Evolutionary conservation across 2,329 filamentous ascomycete genomes (phyloP).

Genomic region (Fusarium foetens): DNA sequence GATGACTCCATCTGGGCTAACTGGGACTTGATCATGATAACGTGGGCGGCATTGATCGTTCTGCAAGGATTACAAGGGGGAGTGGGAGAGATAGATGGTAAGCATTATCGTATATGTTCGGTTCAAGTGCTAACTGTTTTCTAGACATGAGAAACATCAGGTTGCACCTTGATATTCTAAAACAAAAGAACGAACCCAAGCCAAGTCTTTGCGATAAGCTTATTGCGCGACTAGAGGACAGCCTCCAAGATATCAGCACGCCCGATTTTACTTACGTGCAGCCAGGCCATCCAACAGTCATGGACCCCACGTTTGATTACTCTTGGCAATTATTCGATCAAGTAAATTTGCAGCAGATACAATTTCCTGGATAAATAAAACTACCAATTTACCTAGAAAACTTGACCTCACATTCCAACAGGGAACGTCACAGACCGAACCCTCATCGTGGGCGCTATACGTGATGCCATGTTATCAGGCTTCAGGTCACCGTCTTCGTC

Average conservation of each 20-base stretch:
- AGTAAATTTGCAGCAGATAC: slow-evolving; percentile 18
- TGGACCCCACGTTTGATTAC: slow-evolving; percentile 15
- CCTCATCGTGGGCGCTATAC: not conserved
- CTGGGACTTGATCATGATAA: slow-evolving; percentile 21
- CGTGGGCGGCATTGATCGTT: slow-evolving; percentile 9
- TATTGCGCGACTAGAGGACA: not conserved
- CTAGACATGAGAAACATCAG: slow-evolving; percentile 20
- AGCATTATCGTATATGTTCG: rapidly evolving
- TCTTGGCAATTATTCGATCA: slow-evolving; percentile 17
- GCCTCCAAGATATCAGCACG: slow-evolving; percentile 16
- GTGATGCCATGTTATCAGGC: slow-evolving; percentile 20
- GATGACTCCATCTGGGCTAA: slow-evolving; percentile 16
- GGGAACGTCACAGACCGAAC: slow-evolving; percentile 15
- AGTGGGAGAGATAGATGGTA: slow-evolving; percentile 11
- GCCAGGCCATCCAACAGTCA: not conserved
- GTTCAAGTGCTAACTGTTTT: not conserved
- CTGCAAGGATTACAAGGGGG: slow-evolving; percentile 12
- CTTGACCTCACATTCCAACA: not conserved
- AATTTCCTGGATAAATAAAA: not conserved
- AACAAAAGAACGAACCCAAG: slow-evolving; percentile 9
- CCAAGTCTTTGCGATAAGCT: slow-evolving; percentile 19
- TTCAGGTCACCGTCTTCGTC: slow-evolving; percentile 6
- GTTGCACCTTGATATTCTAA: slow-evolving; percentile 6
- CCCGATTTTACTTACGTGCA: slow-evolving; percentile 7
- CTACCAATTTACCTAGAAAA: not conserved